Evolutionary conservation across 257 asterid species (phyloP).

Genomic region (Solanum pinnatisectum): DNA sequence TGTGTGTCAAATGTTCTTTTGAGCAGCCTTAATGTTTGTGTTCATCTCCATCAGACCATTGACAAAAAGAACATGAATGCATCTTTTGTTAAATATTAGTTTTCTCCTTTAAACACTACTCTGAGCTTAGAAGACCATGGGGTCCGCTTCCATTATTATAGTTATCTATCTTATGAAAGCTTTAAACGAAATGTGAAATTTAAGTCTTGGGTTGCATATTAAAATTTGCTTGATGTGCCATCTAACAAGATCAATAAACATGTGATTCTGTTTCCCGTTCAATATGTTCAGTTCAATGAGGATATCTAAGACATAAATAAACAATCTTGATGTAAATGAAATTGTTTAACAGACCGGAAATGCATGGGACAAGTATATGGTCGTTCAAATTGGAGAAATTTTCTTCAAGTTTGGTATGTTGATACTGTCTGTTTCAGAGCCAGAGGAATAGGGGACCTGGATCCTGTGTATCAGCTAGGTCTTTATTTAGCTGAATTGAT

Average conservation of each 20-base stretch:
- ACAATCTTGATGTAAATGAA: neutral
- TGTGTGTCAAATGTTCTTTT: neutral
- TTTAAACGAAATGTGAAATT: neutral
- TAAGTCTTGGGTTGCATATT: neutral
- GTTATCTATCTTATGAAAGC: neutral
- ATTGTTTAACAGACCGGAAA: neutral
- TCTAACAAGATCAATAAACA: neutral
- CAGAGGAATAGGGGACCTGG: neutral
- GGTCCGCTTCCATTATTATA: neutral
- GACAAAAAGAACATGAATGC: neutral
- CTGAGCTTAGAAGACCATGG: neutral
- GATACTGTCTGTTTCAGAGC: neutral
- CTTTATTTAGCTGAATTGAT: neutral
- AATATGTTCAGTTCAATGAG: neutral
- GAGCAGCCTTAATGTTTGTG: neutral
- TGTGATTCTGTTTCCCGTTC: neutral
- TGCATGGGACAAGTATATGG: neutral
- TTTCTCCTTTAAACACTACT: neutral
- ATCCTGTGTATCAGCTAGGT: neutral
- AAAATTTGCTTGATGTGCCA: neutral
- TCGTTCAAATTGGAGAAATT: neutral
- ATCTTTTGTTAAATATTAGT: neutral
- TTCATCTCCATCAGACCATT: neutral
- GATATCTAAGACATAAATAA: neutral
- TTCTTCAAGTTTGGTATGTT: neutral